These are phyloP conservation scores for Mycocentrospora acerina DNA, from an alignment of 2,329 filamentous ascomycete genomes.

Conservation along the genomic window DNA sequence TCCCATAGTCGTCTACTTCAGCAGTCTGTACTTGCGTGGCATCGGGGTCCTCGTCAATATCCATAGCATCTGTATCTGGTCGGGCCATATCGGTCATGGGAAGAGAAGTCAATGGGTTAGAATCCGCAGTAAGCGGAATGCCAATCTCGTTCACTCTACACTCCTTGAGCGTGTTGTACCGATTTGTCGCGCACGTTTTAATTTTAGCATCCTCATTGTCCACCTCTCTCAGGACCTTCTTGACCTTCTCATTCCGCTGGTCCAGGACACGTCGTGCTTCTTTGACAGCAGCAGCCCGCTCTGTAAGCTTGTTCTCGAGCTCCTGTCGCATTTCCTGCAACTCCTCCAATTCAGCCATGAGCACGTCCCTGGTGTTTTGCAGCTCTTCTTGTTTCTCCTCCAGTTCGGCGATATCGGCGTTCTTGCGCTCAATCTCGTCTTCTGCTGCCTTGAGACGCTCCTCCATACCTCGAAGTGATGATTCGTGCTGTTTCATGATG, in stretches of 20 bases:
- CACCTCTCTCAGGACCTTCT: conserved; percentile 72
- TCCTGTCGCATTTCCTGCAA: conserved; percentile 71
- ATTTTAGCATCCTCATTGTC: conserved; percentile 79
- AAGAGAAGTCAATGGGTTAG: conserved; percentile 71
- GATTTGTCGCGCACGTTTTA: conserved; percentile 79
- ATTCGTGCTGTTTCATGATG: conserved; percentile 65
- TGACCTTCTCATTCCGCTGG: conserved; percentile 81
- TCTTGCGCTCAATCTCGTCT: conserved; percentile 64
- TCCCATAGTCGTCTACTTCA: conserved; percentile 83
- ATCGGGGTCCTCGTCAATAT: conserved; percentile 69
- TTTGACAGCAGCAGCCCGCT: conserved; percentile 74
- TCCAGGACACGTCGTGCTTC: conserved; percentile 78
- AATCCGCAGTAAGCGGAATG: conserved; percentile 74
- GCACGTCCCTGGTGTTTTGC: conserved; percentile 69
- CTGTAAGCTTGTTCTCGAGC: conserved; percentile 65
- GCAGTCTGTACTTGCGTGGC: conserved; percentile 54
- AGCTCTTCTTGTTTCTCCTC: conserved; percentile 73
- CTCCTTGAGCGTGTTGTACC: conserved; percentile 80
- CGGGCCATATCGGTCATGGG: conserved; percentile 79
- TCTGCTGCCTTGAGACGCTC: conserved; percentile 70
- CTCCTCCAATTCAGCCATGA: conserved; percentile 75
- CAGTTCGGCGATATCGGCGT: conserved; percentile 64
- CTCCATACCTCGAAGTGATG: conserved; percentile 69
- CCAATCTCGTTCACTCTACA: conserved; percentile 94
- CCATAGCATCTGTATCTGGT: conserved; percentile 84